phyloP scores from a whole-genome alignment of 2,329 filamentous ascomycete genomes.

The Aspergillus fumigatiaffinis region DNA sequence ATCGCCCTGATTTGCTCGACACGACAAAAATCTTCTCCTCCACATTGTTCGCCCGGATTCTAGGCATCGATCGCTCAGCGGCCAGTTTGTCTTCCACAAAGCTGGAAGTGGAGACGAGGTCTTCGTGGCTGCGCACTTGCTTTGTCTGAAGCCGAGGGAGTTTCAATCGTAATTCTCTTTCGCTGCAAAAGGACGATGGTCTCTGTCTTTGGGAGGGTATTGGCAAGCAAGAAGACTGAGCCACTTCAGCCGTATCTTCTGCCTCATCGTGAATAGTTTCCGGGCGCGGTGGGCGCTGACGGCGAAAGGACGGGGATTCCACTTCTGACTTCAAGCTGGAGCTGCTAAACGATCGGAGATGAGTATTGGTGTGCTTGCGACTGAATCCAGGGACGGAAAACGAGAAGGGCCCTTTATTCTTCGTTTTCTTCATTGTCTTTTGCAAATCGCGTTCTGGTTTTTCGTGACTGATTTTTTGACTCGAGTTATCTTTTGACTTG shows the following conservation, averaged over 20 bases:
- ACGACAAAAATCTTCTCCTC: slow-evolving; percentile 25
- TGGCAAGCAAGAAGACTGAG: slow-evolving; percentile 10
- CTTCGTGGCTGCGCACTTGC: slow-evolving; percentile 4
- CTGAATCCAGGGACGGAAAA: slow-evolving; percentile 17
- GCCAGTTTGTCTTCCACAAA: background rate
- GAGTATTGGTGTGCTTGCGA: slow-evolving; percentile 10
- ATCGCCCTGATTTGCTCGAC: slow-evolving; percentile 15
- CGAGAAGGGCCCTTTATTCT: slow-evolving; percentile 14
- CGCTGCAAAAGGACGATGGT: slow-evolving; percentile 17
- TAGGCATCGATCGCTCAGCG: background rate
- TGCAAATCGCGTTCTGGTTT: background rate
- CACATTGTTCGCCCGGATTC: background rate
- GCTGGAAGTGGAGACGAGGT: background rate
- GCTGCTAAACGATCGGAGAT: slow-evolving; percentile 17
- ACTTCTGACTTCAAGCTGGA: slow-evolving; percentile 10
- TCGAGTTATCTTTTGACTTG: slow-evolving; percentile 10
- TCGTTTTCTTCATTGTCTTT: slow-evolving; percentile 11
- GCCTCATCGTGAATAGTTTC: background rate
- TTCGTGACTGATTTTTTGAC: slow-evolving; percentile 1
- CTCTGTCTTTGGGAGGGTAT: slow-evolving; percentile 10
- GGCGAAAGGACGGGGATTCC: slow-evolving; percentile 5
- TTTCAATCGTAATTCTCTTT: slow-evolving; percentile 20
- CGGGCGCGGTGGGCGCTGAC: background rate
- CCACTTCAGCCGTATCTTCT: slow-evolving; percentile 7
- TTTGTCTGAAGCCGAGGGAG: slow-evolving; percentile 24